Base-by-base conservation (phyloP, 345 rosid genomes). In the Populus deltoides region DNA sequence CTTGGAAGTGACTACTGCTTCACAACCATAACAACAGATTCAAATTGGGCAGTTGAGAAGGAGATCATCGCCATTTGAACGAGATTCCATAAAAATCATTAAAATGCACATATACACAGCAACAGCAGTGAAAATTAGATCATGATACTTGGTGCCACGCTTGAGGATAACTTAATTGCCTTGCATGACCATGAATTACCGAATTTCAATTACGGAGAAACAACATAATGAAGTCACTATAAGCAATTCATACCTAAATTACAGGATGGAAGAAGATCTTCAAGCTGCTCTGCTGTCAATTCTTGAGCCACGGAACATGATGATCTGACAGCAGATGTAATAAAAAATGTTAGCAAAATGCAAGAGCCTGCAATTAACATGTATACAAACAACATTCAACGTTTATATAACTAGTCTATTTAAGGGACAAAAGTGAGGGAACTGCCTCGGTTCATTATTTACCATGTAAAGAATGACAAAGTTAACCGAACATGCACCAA, bases 281-380 rank as follows among this genome's bases (percentile, higher is more conserved):
- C 90, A 67, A 92, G 86, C 83, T 87, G 84, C 77, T 89, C 88
- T 75, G 85, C 67, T 74, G 84, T 81, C 85, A 86, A 71, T 81
- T 90, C 89, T 87, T 90, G 85, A 80, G 89, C 82, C 25, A 85
- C 90, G 51, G 88, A 84, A 81, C 91, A 92, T 16, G 78, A 71
- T 65, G 95, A 87, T 87, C 97, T 90, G 88, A 75, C 63, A 78
- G 74, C 68, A 81, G 66, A 61, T 51, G 70, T 35, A 78, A 38
- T 13, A 5, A 67, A 55, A 71, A 5, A 35, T 41, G 47, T 72
- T 72, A 61, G 68, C 20, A 67, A 47, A 62, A 67, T 69, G 63
- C 35, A 45, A 43, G 20, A 71, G 51, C 49, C 22, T 13, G 13
- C 62, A 77, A 20, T 12, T 73, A 61, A 29, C 2, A 31, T 20